Evolutionary conservation across 176 grass and related monocot genomes (phyloP).

Genomic region (Juncus inflexus): DNA sequence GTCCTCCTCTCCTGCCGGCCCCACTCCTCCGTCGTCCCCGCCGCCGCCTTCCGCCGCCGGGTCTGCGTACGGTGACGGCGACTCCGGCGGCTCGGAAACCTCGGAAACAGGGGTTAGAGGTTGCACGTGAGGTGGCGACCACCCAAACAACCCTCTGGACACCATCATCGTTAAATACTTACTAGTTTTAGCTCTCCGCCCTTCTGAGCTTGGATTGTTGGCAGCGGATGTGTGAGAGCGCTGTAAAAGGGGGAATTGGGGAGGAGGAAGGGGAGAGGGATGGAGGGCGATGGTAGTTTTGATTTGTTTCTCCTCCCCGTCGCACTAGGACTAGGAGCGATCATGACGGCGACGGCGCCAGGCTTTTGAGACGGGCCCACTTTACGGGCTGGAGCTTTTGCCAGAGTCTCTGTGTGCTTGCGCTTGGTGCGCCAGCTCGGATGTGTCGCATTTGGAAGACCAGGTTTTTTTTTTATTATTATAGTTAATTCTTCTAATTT

Average conservation of each 20-base stretch:
- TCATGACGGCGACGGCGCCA: slow-evolving; percentile 2
- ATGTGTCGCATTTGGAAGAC: neutral
- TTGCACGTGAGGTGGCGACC: slow-evolving; percentile 98
- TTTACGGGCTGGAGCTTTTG: neutral
- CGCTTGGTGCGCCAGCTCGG: neutral
- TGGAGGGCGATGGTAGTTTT: slow-evolving; percentile 6
- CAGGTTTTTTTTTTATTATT: no score
- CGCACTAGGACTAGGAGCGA: neutral
- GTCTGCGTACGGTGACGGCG: slow-evolving; percentile 83
- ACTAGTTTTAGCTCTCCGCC: slow-evolving; percentile 1
- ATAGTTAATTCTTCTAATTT: no score
- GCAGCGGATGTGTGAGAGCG: neutral
- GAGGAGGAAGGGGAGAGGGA: slow-evolving; percentile 13
- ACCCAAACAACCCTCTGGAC: slow-evolving; percentile 86
- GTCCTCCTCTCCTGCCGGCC: slow-evolving; percentile 26
- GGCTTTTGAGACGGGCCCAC: neutral
- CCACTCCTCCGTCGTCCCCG: slow-evolving; percentile 36
- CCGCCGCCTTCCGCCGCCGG: slow-evolving; percentile 27
- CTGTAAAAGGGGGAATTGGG: slow-evolving; percentile 10
- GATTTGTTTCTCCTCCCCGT: neutral
- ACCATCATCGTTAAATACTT: slow-evolving; percentile 55
- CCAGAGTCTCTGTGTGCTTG: neutral
- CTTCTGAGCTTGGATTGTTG: neutral
- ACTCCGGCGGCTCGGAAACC: slow-evolving; percentile 92
- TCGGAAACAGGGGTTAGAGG: slow-evolving; percentile 95